phyloP scores from a whole-genome alignment of 345 rosid species.

The Erucastrum elatum region DNA sequence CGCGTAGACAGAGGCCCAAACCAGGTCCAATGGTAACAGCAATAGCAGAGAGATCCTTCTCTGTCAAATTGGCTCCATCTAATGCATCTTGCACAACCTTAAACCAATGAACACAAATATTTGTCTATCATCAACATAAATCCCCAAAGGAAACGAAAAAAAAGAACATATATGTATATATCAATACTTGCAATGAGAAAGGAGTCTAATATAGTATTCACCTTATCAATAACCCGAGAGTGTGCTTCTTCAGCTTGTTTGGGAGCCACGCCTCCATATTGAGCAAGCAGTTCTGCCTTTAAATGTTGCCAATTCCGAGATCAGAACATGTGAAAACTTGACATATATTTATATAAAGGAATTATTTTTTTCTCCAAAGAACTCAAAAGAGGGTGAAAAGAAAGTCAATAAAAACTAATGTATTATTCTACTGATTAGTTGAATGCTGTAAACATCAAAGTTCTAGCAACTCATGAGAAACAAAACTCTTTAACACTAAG shows the following conservation, averaged over 20 bases:
- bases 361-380: not conserved
- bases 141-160: too few species aligned
- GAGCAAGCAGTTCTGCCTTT: constrained; percentile 86
- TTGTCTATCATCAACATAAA: not conserved
- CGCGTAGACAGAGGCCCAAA: constrained; percentile 90
- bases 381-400: not conserved
- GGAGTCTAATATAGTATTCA: constrained; percentile 7
- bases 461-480: not conserved
- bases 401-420: too few species aligned
- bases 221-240: constrained; percentile 76
- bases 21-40: constrained; percentile 99
- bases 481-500: not conserved
- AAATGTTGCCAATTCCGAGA: constrained; percentile 14
- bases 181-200: not conserved
- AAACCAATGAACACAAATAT: constrained; percentile 9
- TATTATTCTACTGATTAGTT: not conserved
- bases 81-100: constrained; percentile 92
- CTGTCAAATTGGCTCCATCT: constrained; percentile 65
- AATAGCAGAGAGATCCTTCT: constrained; percentile 76
- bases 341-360: not conserved
- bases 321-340: constrained; percentile 19
- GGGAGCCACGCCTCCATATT: constrained; percentile 93
- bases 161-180: too few species aligned
- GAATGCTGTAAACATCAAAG: constrained; percentile 6
- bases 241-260: constrained; percentile 97